A percentile compares a stretch with the other conserved stretches of the same genome.
phyloP scores from a whole-genome alignment of 2,329 filamentous ascomycete species.

The Apiospora kogelbergensis region DNA sequence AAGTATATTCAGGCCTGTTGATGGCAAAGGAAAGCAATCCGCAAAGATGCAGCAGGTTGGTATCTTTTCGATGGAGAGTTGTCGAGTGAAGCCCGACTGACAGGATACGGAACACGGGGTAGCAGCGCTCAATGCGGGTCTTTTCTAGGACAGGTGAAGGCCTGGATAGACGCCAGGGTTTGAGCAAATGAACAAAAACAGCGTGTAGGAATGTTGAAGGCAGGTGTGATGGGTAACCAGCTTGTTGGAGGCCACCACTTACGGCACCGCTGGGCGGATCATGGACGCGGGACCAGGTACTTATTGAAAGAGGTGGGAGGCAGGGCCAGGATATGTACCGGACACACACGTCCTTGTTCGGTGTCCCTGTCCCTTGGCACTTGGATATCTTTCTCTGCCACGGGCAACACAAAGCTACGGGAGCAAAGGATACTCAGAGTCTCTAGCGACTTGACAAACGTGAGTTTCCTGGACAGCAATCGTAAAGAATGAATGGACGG shows the following conservation, averaged over 20 bases:
- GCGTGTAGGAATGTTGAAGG: not conserved
- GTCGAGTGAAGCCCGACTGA: not conserved
- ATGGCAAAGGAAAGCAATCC: not conserved
- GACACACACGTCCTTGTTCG: not conserved
- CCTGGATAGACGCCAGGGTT: not conserved
- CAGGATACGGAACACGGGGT: not conserved
- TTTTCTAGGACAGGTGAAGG: not conserved
- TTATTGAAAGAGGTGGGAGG: not conserved
- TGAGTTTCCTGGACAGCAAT: too few relatives aligned
- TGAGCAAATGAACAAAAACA: not conserved
- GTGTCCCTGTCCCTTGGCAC: too few relatives aligned
- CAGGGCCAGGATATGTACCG: not conserved
- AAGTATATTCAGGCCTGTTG: not conserved
- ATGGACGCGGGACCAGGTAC: not conserved
- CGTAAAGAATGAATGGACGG: too few relatives aligned
- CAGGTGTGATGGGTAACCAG: not conserved
- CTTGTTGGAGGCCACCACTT: not conserved
- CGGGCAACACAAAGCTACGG: not conserved
- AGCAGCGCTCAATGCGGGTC: not conserved
- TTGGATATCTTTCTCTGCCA: not conserved
- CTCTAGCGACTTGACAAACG: not conserved
- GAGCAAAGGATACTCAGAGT: not conserved
- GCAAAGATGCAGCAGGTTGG: not conserved
- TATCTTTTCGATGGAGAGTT: not conserved
- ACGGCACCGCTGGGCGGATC: constrained; percentile 2